phyloP scores from a whole-genome alignment of 2,329 filamentous ascomycete species.

The Xylaria multiplex region DNA sequence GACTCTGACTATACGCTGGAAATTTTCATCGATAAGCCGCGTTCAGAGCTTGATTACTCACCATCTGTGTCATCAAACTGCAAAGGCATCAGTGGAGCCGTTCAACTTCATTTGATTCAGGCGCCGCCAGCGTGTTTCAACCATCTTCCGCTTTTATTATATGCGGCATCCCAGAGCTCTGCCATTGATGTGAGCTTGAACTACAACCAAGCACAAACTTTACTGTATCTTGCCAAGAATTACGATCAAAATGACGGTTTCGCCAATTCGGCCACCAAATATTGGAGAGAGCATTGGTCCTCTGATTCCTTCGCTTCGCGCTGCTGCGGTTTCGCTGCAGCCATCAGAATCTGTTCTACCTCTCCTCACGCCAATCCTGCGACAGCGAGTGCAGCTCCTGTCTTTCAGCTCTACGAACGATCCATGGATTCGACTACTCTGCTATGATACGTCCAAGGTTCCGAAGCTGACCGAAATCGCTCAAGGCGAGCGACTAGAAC shows the following conservation, averaged over 20 bases:
- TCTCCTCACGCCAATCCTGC: slow-evolving; percentile 71
- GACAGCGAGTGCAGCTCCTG: slow-evolving; percentile 73
- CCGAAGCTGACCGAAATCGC: slow-evolving; percentile 70
- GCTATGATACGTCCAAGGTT: slow-evolving; percentile 69
- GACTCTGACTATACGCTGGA: background rate
- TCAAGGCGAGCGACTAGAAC: slow-evolving; percentile 72
- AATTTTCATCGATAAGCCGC: background rate
- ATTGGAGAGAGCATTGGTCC: slow-evolving; percentile 62
- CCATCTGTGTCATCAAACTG: slow-evolving; percentile 4
- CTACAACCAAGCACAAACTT: background rate
- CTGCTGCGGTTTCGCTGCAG: slow-evolving; percentile 66
- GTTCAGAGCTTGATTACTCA: slow-evolving; percentile 5
- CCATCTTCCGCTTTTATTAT: slow-evolving; percentile 25
- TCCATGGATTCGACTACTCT: slow-evolving; percentile 78
- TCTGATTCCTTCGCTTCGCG: slow-evolving; percentile 68
- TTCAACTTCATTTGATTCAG: background rate
- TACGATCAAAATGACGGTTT: slow-evolving; percentile 44
- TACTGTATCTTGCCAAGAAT: background rate
- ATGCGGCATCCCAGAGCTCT: slow-evolving; percentile 34
- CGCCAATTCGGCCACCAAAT: slow-evolving; percentile 56
- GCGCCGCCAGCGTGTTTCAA: slow-evolving; percentile 10
- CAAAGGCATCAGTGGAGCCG: slow-evolving; percentile 18
- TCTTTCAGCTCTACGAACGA: slow-evolving; percentile 64
- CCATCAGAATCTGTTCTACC: slow-evolving; percentile 67
- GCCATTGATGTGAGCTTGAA: slow-evolving; percentile 21